Evolutionary conservation across 148 eudicot species (phyloP).

Genomic region (Amaranthus palmeri): DNA sequence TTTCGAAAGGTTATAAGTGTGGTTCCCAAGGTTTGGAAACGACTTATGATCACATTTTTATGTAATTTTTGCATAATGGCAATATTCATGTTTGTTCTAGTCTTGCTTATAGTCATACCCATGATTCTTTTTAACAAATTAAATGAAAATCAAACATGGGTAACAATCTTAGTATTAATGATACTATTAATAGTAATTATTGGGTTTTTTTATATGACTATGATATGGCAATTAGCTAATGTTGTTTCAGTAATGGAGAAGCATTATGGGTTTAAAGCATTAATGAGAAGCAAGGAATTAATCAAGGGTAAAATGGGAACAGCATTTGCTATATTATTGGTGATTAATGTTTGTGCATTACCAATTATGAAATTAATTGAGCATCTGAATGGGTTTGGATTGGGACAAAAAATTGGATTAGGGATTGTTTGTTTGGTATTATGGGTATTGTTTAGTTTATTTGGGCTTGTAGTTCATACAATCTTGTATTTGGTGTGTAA

Average conservation of each 20-base stretch:
- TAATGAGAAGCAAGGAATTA: constrained; percentile 45
- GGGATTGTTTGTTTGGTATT: constrained; percentile 28
- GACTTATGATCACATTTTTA: constrained; percentile 34
- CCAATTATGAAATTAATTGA: constrained; percentile 14
- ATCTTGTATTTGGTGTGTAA: constrained; percentile 58
- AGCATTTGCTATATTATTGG: constrained; percentile 15
- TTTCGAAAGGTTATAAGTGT: constrained; percentile 29
- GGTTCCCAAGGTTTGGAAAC: constrained; percentile 46
- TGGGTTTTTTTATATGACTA: not conserved
- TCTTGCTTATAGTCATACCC: no score
- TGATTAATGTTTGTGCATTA: constrained; percentile 14
- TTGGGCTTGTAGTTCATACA: constrained; percentile 38
- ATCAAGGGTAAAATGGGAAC: constrained; percentile 41
- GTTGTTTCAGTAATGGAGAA: constrained; percentile 44
- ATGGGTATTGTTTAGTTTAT: constrained; percentile 18
- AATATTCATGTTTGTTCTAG: constrained; percentile 1
- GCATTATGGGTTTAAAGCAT: constrained; percentile 33
- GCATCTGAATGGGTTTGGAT: not conserved
- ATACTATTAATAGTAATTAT: no score
- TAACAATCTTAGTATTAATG: no score
- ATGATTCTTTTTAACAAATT: no score
- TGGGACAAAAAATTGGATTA: constrained; percentile 12
- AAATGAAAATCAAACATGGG: no score
- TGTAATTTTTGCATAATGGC: constrained; percentile 21
- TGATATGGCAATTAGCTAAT: constrained; percentile 41